Evolutionary conservation across 177 flowering plant genomes (phyloP).

Genomic region (Telopea speciosissima): DNA sequence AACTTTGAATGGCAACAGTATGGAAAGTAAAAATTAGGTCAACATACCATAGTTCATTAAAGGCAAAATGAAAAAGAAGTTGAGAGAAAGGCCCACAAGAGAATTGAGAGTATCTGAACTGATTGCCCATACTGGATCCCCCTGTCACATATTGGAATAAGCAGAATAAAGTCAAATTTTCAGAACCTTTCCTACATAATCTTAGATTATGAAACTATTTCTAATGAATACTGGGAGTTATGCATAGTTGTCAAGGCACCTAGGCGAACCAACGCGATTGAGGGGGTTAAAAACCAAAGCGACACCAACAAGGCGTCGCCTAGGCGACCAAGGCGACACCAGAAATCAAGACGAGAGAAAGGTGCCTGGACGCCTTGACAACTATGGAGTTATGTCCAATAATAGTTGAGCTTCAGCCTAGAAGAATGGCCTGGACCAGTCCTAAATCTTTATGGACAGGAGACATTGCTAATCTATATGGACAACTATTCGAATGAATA

Average conservation of each 20-base stretch:
- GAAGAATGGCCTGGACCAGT: background rate
- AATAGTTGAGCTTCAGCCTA: background rate
- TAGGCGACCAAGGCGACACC: too few species aligned
- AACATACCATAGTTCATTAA: slow-evolving; percentile 61
- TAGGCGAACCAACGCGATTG: too few species aligned
- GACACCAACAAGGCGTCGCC: too few species aligned
- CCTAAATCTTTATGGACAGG: background rate
- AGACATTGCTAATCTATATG: background rate
- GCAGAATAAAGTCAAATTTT: background rate
- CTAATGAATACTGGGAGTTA: background rate
- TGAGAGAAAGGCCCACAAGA: slow-evolving; percentile 80
- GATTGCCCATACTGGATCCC: slow-evolving; percentile 98
- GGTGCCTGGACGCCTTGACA: too few species aligned
- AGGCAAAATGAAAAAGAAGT: slow-evolving; percentile 92
- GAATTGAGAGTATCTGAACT: slow-evolving; percentile 60
- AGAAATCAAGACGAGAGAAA: too few species aligned
- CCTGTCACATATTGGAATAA: slow-evolving; percentile 34
- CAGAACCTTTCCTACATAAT: background rate
- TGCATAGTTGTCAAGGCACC: too few species aligned
- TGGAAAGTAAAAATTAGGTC: slow-evolving; percentile 1
- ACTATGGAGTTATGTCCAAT: too few species aligned
- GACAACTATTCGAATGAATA: background rate
- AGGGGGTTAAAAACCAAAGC: too few species aligned
- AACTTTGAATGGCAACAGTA: background rate
- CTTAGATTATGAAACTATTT: background rate